Evolutionary conservation across 2,329 filamentous ascomycete genomes (phyloP).

Genomic region (Chrysoporthe puriensis): DNA sequence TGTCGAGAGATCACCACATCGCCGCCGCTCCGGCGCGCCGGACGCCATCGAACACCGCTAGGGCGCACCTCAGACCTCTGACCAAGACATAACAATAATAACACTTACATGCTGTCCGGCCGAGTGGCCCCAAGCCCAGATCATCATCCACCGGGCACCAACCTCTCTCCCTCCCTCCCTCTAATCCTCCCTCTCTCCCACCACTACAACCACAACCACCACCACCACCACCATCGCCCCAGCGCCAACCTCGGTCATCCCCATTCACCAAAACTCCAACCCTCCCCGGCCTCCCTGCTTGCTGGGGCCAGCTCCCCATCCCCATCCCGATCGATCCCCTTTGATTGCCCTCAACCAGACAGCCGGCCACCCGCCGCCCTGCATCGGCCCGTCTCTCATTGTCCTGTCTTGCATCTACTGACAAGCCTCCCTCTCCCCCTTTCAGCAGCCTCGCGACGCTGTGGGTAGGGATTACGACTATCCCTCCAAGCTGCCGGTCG

Average conservation of each 20-base stretch:
- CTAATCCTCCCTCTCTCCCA: too few species aligned
- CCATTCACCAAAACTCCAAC: neutral
- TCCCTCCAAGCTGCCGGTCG: slow-evolving; percentile 43
- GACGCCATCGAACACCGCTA: slow-evolving; percentile 1
- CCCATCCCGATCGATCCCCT: slow-evolving; percentile 9
- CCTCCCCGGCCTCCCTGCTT: slow-evolving; percentile 7
- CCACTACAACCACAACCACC: too few species aligned
- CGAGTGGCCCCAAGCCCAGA: slow-evolving; percentile 24
- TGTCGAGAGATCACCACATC: neutral
- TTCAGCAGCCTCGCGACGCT: slow-evolving; percentile 52
- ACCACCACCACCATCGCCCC: too few species aligned
- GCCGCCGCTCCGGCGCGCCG: neutral
- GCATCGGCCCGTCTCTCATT: slow-evolving; percentile 25
- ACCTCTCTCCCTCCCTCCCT: neutral
- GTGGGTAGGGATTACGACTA: slow-evolving; percentile 46
- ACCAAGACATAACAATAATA: neutral
- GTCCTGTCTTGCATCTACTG: slow-evolving; percentile 20
- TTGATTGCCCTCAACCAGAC: slow-evolving; percentile 19
- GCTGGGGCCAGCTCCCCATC: slow-evolving; percentile 24
- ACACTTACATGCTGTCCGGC: neutral
- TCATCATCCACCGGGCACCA: slow-evolving; percentile 17
- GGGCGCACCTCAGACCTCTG: slow-evolving; percentile 5
- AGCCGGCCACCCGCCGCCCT: neutral
- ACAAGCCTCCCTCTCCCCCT: slow-evolving; percentile 27
- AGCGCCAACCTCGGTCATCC: neutral